These are phyloP conservation scores for Lunasporangiospora selenospora DNA, from an alignment of 192 early-diverging fungal species.

Conservation along the genomic window DNA sequence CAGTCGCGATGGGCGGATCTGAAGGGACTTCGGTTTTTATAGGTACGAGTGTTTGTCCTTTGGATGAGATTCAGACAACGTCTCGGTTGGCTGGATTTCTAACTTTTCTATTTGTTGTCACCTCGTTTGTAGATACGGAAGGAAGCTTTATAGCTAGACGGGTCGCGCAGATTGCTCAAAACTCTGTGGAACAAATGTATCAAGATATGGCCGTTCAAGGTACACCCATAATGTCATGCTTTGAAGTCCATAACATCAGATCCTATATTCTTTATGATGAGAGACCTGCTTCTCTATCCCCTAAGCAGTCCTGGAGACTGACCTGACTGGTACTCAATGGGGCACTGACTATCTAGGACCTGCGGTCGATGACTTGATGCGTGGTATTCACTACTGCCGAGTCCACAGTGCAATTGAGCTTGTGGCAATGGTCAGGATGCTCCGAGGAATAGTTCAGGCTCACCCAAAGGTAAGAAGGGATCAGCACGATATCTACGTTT, in stretches of 20 bases:
- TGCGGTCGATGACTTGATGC: conserved; percentile 7
- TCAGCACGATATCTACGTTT: no score
- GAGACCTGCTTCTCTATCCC: no score
- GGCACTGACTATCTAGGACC: no score
- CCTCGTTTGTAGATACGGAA: conserved; percentile 22
- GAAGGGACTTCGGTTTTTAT: conserved; percentile 36
- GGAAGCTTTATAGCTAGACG: conserved; percentile 43
- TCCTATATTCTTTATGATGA: no score
- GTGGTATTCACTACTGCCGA: conserved; percentile 43
- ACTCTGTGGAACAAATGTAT: neutral
- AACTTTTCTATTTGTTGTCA: no score
- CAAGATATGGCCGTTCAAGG: neutral
- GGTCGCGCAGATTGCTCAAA: conserved; percentile 8
- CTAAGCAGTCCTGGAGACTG: no score
- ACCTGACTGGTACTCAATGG: no score
- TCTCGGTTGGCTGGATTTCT: neutral
- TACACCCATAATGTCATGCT: no score
- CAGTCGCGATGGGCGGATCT: conserved; percentile 3
- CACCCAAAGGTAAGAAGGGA: conserved; percentile 36
- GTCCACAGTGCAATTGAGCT: conserved; percentile 42
- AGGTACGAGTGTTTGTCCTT: conserved; percentile 1
- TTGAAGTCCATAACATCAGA: no score
- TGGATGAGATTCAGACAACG: neutral
- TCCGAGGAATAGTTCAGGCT: conserved; percentile 7
- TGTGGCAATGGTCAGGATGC: conserved; percentile 33